Percentiles rank a stretch among this genome's conserved stretches.
Conservation (phyloP, 2,329 filamentous ascomycete species). For the Nannizzia gypsea region DNA sequence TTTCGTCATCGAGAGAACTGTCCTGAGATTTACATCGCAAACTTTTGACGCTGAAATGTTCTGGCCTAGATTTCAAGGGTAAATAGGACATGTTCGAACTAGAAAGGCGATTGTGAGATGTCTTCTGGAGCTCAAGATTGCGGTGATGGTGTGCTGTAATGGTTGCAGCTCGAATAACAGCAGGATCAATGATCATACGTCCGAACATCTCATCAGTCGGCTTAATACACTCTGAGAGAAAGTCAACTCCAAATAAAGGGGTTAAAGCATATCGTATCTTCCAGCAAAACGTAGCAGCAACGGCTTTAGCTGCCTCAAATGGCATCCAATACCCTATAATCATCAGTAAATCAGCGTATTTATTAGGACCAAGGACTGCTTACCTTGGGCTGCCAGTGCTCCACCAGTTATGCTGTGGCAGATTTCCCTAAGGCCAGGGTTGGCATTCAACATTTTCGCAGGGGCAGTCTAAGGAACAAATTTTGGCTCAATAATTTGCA, state of each 20-base stretch:
- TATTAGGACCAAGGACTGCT: background rate
- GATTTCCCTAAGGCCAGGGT: slow-evolving; percentile 75
- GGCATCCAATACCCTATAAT: slow-evolving; percentile 91
- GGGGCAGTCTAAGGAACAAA: slow-evolving; percentile 58
- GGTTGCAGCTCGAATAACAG: slow-evolving; percentile 18
- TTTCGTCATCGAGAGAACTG: background rate
- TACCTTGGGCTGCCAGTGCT: slow-evolving; percentile 79
- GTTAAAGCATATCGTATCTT: slow-evolving; percentile 74
- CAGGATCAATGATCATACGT: slow-evolving; percentile 14
- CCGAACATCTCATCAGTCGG: slow-evolving; percentile 43
- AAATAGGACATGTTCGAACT: background rate
- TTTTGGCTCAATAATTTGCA: background rate
- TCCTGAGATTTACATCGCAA: slow-evolving; percentile 3
- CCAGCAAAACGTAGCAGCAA: slow-evolving; percentile 84
- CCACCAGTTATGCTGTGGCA: slow-evolving; percentile 92
- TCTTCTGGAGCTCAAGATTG: slow-evolving; percentile 9
- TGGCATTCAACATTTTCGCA: slow-evolving; percentile 66
- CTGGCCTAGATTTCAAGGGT: background rate
- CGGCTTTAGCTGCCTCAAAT: slow-evolving; percentile 68
- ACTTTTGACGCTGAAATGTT: slow-evolving; percentile 4
- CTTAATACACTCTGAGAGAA: slow-evolving; percentile 58
- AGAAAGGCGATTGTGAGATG: background rate
- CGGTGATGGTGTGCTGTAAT: slow-evolving; percentile 16
- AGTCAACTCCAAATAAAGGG: slow-evolving; percentile 76
- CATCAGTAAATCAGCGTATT: slow-evolving; percentile 8